Evolutionary conservation across 371 early-diverging fungal species (phyloP).

Genomic region (Choanephora cucurbitarum): DNA sequence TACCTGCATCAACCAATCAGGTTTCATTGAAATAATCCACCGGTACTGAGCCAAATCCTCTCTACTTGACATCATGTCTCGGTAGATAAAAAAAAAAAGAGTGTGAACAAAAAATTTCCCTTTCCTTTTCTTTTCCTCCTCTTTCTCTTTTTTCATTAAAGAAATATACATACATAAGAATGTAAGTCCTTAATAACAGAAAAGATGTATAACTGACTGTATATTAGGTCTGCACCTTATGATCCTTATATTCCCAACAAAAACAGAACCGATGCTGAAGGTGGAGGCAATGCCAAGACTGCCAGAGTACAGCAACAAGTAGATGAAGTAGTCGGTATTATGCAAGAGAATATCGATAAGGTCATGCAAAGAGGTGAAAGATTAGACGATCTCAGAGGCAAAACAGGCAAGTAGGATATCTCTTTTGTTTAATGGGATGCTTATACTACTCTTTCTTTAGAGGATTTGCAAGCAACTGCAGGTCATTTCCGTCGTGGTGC

Average conservation of each 20-base stretch:
- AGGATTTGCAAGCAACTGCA: constrained; percentile 80
- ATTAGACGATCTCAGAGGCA: constrained; percentile 80
- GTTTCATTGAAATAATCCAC: too few relatives aligned
- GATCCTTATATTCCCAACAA: constrained; percentile 44
- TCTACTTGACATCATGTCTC: too few relatives aligned
- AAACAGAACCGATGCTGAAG: constrained; percentile 64
- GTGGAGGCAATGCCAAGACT: constrained; percentile 53
- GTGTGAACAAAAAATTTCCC: not conserved
- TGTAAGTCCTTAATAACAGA: constrained; percentile 8
- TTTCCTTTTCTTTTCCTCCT: constrained; percentile 1
- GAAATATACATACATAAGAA: constrained; percentile 4
- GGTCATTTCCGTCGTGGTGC: constrained; percentile 86
- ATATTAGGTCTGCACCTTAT: constrained; percentile 45
- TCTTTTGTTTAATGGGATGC: too few relatives aligned
- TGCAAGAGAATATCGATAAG: constrained; percentile 94
- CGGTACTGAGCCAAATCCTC: too few relatives aligned
- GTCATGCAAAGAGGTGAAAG: constrained; percentile 91
- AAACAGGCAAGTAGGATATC: constrained; percentile 81
- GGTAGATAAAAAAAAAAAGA: constrained; percentile 2
- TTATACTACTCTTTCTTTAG: constrained; percentile 29
- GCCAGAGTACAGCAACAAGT: constrained; percentile 78
- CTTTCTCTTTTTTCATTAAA: too few relatives aligned
- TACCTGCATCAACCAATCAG: too few relatives aligned
- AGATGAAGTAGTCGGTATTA: constrained; percentile 92
- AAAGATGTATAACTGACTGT: too few relatives aligned